Base-by-base conservation (phyloP, 23 red algal species). In the Gracilaria domingensis region DNA sequence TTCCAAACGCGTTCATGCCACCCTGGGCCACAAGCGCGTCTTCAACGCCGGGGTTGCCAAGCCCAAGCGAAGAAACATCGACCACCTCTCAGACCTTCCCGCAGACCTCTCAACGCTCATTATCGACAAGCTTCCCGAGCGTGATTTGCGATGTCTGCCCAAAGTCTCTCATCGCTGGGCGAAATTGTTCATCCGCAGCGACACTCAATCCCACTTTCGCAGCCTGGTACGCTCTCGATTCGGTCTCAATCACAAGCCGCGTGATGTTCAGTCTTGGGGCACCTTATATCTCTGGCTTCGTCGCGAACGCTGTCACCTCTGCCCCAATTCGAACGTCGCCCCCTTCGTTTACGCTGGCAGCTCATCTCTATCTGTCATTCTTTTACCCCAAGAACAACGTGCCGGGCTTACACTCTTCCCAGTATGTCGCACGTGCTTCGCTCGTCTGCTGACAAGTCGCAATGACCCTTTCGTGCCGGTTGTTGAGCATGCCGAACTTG, bases 221-320 rank as follows among this genome's bases (percentile, higher is more conserved):
- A 56, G 48, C 53, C 47, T 90, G 25, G 74, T 90, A 12, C 73
- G 73, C 35, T 74, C 53, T 56, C 53, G 87, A n/a, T 90, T 80
- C 56, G 87, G 87, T 51, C 74, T 66, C 5, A 37, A 53, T 13
- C 17, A 30, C 29, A 70, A 53, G 23, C 87, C 87, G 33, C 44
- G 35, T 35, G 55, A 78, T 23, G 33, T 23, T 24, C 73, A 50
- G 29, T 90, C 49, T 20, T 90, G 87, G 87, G 87, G 87, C 74
- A 23, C 49, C 5, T 38, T 81, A 13, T 90, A 90, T 51, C 87
- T 90, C 36, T 45, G 26, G 54, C 87, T 90, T 66, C 87, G 87
- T 69, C 72, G 87, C 20, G 87, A 90, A 66, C 87, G 72, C 76
- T 90, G 87, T 70, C 87, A 90, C 40, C 76, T 90, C 16, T 90